Evolutionary conservation across 2,329 filamentous ascomycete species (phyloP).

Genomic region (Hypocrella siamensis): DNA sequence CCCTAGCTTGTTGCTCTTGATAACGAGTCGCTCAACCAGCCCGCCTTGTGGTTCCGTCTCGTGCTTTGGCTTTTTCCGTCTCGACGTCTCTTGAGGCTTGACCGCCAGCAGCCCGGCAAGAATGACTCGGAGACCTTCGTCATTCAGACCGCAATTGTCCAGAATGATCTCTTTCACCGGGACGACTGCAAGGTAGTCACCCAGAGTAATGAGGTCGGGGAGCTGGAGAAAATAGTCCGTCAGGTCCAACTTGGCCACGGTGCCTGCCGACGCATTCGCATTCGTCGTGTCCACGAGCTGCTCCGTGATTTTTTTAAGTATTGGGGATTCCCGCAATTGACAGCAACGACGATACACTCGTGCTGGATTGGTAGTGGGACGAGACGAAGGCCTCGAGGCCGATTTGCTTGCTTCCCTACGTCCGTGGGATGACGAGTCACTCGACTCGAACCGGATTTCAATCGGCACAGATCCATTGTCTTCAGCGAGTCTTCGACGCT

Average conservation of each 20-base stretch:
- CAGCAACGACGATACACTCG: constrained; percentile 91
- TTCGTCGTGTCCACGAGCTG: constrained; percentile 64
- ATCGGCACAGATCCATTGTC: constrained; percentile 77
- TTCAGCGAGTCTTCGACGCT: constrained; percentile 69
- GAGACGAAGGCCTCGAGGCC: constrained; percentile 13
- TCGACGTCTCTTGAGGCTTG: constrained; percentile 43
- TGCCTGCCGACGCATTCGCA: constrained; percentile 49
- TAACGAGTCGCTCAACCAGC: constrained; percentile 68
- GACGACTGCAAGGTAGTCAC: constrained; percentile 87
- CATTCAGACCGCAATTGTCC: constrained; percentile 74
- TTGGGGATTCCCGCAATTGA: constrained; percentile 81
- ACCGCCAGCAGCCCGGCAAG: constrained; percentile 74
- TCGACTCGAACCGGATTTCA: constrained; percentile 60
- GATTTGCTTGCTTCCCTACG: constrained; percentile 5
- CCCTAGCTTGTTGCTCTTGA: constrained; percentile 88
- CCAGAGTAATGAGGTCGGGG: constrained; percentile 70
- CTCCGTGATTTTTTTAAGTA: constrained; percentile 81
- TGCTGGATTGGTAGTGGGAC: constrained; percentile 78
- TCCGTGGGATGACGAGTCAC: constrained; percentile 35
- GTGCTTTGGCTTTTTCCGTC: constrained; percentile 30
- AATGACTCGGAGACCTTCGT: constrained; percentile 75
- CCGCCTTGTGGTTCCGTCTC: constrained; percentile 40
- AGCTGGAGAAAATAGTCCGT: constrained; percentile 73
- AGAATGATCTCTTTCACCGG: constrained; percentile 75
- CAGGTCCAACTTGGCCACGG: constrained; percentile 69